Conservation (phyloP, 164 flowering plant species). For the Dillenia turbinata region DNA sequence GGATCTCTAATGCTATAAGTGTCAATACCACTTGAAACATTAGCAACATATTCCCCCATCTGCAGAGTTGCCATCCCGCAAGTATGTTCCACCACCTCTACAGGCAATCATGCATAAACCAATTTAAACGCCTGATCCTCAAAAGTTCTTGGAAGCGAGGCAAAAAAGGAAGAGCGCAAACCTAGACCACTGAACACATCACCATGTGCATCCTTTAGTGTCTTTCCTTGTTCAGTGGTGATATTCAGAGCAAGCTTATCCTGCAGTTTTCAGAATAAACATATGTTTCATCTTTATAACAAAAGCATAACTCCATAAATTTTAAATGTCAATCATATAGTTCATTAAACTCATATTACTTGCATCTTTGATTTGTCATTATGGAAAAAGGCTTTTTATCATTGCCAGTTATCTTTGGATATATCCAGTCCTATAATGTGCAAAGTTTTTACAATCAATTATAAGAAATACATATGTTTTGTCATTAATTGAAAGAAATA, state of each 20-base stretch:
- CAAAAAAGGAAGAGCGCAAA: conserved; percentile 20
- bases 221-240: conserved; percentile 93
- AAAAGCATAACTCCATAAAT: no score
- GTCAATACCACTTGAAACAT: conserved; percentile 88
- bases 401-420: no score
- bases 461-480: not conserved
- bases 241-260: conserved; percentile 90
- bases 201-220: conserved; percentile 92
- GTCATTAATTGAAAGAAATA: not conserved
- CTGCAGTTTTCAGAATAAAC: conserved; percentile 26
- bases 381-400: no score
- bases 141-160: not conserved
- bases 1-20: conserved; percentile 93
- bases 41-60: conserved; percentile 89
- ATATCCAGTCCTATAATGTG: no score
- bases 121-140: not conserved
- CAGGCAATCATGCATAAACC: conserved; percentile 10
- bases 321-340: no score
- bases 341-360: no score
- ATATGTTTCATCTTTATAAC: no score
- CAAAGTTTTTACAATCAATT: no score
- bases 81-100: conserved; percentile 99
- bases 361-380: no score
- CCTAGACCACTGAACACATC: conserved; percentile 98
- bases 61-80: conserved; percentile 94